A percentile compares a stretch with the other conserved stretches of the same genome.
These are phyloP conservation scores for Backusella macrospora DNA, from an alignment of 192 early-diverging fungal species.

Conservation along the genomic window DNA sequence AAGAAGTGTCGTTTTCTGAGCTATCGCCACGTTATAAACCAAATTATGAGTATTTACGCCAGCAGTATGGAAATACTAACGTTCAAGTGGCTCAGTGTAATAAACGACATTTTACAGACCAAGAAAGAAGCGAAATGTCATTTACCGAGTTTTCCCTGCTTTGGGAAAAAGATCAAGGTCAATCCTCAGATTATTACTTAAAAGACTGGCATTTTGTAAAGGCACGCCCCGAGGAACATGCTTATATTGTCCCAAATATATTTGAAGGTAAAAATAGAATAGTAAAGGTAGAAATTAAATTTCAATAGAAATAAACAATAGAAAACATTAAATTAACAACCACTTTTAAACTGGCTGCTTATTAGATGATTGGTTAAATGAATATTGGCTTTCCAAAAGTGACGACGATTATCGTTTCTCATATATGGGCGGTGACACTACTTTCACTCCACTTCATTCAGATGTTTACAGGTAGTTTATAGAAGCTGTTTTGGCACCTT, in stretches of 20 bases:
- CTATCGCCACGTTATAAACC: slow-evolving; percentile 30
- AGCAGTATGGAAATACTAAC: slow-evolving; percentile 38
- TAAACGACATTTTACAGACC: slow-evolving; percentile 62
- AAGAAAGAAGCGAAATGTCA: slow-evolving; percentile 57
- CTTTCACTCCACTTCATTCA: slow-evolving; percentile 76
- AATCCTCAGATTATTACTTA: slow-evolving; percentile 48
- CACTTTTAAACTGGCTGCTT: slow-evolving; percentile 1
- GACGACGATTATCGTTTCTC: slow-evolving; percentile 78
- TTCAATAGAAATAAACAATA: not conserved
- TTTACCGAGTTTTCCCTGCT: slow-evolving; percentile 56
- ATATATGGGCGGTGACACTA: slow-evolving; percentile 71
- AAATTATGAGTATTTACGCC: slow-evolving; percentile 46
- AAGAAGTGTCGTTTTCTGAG: not conserved
- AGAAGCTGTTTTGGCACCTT: not conserved
- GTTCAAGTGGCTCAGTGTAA: slow-evolving; percentile 69
- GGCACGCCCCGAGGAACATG: slow-evolving; percentile 41
- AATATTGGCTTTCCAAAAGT: slow-evolving; percentile 52
- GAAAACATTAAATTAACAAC: not conserved
- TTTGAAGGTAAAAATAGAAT: slow-evolving; percentile 43
- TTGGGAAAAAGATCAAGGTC: slow-evolving; percentile 42
- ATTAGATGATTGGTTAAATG: slow-evolving; percentile 73
- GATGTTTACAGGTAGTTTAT: slow-evolving; percentile 65
- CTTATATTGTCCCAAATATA: slow-evolving; percentile 49
- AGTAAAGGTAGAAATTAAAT: not conserved
- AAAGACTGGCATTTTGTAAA: slow-evolving; percentile 76